Conservation (phyloP, 106 monocot species). For the Hemerocallis citrina region DNA sequence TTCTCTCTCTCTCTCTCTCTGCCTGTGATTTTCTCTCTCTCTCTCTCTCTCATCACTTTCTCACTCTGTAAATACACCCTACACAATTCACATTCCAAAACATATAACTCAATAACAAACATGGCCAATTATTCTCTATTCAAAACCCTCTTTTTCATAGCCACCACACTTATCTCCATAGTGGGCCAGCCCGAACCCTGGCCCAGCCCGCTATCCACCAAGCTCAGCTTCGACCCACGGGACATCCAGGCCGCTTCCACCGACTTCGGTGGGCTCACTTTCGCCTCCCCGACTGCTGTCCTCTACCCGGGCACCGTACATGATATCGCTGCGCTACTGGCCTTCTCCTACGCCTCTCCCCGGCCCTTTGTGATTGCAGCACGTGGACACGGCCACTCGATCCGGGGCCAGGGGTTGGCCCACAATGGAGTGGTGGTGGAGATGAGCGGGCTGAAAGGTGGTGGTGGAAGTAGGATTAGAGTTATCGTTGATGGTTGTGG, state of each 20-base stretch:
- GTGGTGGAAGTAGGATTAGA: constrained; percentile 13
- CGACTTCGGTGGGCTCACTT: constrained; percentile 30
- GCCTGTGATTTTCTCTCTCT: no score
- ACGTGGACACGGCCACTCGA: constrained; percentile 56
- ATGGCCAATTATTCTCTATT: no score
- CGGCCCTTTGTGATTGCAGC: constrained; percentile 38
- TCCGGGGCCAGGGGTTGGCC: constrained; percentile 44
- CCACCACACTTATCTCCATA: constrained; percentile 7
- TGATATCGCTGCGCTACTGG: constrained; percentile 37
- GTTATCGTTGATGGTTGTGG: constrained; percentile 6
- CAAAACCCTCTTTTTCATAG: no score
- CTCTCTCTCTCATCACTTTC: no score
- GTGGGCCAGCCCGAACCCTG: constrained; percentile 1
- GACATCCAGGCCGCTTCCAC: constrained; percentile 21
- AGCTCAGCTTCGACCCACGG: constrained; percentile 18
- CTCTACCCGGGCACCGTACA: constrained; percentile 21
- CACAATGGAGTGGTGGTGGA: constrained; percentile 24
- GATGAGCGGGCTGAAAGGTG: constrained; percentile 16
- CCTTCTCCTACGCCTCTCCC: constrained; percentile 20
- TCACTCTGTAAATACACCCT: no score
- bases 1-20: no score
- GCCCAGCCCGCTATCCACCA: constrained; percentile 3
- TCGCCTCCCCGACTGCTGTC: constrained; percentile 26
- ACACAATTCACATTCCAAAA: no score
- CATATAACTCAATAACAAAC: no score